Conservation (phyloP, 2,329 filamentous ascomycete genomes). For the Cladosporium velox region DNA sequence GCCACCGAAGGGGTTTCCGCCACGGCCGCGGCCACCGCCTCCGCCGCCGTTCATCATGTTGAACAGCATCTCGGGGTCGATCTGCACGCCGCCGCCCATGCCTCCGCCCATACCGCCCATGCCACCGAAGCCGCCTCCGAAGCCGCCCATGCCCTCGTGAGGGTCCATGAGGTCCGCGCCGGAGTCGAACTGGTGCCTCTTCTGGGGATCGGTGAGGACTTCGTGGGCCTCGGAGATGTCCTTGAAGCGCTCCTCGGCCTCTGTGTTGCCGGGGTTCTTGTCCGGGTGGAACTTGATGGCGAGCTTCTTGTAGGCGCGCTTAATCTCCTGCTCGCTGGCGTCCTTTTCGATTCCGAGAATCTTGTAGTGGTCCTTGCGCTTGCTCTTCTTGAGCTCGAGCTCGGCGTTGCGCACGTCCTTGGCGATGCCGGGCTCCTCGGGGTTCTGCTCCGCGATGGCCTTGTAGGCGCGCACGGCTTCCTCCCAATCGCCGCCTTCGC, state of each 20-base stretch:
- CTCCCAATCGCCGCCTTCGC: conserved; percentile 86
- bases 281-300: conserved; percentile 95
- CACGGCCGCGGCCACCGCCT: conserved; percentile 40
- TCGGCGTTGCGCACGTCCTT: conserved; percentile 90
- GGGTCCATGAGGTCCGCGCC: conserved; percentile 90
- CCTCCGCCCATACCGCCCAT: conserved; percentile 48
- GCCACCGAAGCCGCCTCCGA: conserved; percentile 42
- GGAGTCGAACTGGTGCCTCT: conserved; percentile 86
- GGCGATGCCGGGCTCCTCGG: conserved; percentile 74
- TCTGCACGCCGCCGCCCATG: conserved; percentile 51
- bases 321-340: conserved; percentile 80
- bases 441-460: conserved; percentile 77
- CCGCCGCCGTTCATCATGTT: conserved; percentile 74
- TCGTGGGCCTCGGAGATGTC: conserved; percentile 97
- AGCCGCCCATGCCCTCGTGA: conserved; percentile 77
- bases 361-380: conserved; percentile 98
- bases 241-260: conserved; percentile 91
- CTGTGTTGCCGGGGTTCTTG: conserved; percentile 87
- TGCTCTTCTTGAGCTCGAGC: conserved; percentile 94
- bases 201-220: conserved; percentile 91
- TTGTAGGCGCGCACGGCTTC: conserved; percentile 89
- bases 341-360: conserved; percentile 88
- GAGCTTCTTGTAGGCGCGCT: conserved; percentile 94
- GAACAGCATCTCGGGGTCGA: conserved; percentile 77
- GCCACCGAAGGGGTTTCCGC: conserved; percentile 28